A percentile compares a stretch with the other conserved stretches of the same genome.
Conservation (phyloP, 805 yeast genomes). For the Starmerella vitae region DNA sequence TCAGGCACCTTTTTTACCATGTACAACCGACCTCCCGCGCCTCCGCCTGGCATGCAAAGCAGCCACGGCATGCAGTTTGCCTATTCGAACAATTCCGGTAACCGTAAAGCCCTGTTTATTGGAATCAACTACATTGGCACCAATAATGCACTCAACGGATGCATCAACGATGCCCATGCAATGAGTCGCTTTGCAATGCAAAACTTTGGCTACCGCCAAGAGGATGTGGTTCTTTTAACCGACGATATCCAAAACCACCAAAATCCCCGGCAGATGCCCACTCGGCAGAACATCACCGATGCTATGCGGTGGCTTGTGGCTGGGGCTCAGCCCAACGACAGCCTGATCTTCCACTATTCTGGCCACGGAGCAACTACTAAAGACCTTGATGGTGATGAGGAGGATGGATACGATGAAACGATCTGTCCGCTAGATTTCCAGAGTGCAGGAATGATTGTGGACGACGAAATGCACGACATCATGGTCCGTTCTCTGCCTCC, state of each 20-base stretch:
- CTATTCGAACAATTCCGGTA: conserved; percentile 59
- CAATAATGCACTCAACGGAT: conserved; percentile 50
- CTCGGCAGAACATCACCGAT: conserved; percentile 52
- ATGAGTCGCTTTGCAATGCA: conserved; percentile 33
- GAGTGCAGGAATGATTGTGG: conserved; percentile 51
- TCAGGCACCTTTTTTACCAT: no score
- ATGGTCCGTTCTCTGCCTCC: conserved; percentile 56
- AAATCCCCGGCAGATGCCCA: conserved; percentile 39
- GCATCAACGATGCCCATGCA: conserved; percentile 56
- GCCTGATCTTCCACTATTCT: conserved; percentile 68
- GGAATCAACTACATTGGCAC: conserved; percentile 71
- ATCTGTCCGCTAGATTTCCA: conserved; percentile 65
- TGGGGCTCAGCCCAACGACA: conserved; percentile 63
- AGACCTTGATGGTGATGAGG: conserved; percentile 64
- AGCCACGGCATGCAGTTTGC: conserved; percentile 33
- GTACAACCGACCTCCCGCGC: conserved; percentile 19
- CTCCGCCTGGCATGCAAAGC: conserved; percentile 27
- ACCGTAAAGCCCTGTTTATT: conserved; percentile 57
- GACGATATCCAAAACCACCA: conserved; percentile 27
- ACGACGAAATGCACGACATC: conserved; percentile 59
- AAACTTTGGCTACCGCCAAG: conserved; percentile 29
- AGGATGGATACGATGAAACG: conserved; percentile 57
- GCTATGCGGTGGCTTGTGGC: conserved; percentile 75
- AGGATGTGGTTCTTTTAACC: conserved; percentile 31
- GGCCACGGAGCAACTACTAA: conserved; percentile 74